Percentiles rank a stretch among this genome's conserved stretches.
Evolutionary conservation across 495 filamentous ascomycete species (phyloP).

Genomic region (Talaromyces liani): DNA sequence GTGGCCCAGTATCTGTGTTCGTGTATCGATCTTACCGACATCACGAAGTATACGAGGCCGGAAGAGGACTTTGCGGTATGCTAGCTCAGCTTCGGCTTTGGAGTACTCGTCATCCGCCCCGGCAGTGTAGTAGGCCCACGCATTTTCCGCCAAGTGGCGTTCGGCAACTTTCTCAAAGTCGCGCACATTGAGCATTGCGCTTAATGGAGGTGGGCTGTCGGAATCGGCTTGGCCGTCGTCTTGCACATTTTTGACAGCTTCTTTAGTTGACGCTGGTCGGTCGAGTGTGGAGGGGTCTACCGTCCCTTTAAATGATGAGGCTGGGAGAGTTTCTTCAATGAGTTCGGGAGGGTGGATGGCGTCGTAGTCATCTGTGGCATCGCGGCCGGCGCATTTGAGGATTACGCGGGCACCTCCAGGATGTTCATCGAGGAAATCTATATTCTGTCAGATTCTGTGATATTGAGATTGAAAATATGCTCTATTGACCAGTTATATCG

Average conservation of each 20-base stretch:
- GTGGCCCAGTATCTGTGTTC: slow-evolving; percentile 69
- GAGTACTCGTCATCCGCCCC: slow-evolving; percentile 87
- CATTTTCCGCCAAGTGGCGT: slow-evolving; percentile 48
- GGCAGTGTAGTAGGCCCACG: slow-evolving; percentile 82
- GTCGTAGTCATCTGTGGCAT: slow-evolving; percentile 78
- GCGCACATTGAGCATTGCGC: slow-evolving; percentile 52
- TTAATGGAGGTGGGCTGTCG: slow-evolving; percentile 40
- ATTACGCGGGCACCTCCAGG: slow-evolving; percentile 76
- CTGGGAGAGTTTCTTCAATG: slow-evolving; percentile 17
- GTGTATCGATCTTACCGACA: slow-evolving; percentile 61
- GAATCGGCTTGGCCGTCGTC: background rate
- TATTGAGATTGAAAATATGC: slow-evolving; percentile 46
- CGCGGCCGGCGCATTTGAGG: slow-evolving; percentile 77
- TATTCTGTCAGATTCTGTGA: background rate
- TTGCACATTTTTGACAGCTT: background rate
- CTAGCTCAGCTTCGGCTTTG: slow-evolving; percentile 69
- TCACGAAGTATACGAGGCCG: slow-evolving; percentile 67
- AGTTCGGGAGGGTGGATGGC: slow-evolving; percentile 69
- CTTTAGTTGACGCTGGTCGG: background rate
- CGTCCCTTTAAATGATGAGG: slow-evolving; percentile 14
- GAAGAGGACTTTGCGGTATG: slow-evolving; percentile 76
- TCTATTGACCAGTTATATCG: slow-evolving; percentile 60
- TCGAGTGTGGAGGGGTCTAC: slow-evolving; percentile 14
- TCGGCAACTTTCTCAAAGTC: slow-evolving; percentile 59
- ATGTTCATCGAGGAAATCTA: slow-evolving; percentile 48